These are phyloP conservation scores for Raddia guianensis DNA, from an alignment of 176 grass and related monocot species.

Conservation along the genomic window DNA sequence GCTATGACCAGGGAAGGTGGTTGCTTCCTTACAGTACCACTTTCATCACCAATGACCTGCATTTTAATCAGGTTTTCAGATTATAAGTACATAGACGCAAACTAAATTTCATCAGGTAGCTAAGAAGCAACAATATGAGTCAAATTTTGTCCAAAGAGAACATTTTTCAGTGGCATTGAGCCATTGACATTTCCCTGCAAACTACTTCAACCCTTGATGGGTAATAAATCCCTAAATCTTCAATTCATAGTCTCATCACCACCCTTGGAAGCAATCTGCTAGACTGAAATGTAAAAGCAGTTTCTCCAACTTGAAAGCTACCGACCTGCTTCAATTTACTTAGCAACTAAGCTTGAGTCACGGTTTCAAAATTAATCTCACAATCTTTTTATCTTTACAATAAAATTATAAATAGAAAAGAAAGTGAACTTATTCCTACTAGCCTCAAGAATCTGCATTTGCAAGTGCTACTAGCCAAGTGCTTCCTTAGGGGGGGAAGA, in stretches of 20 bases:
- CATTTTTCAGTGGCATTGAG: neutral
- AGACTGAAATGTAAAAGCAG: neutral
- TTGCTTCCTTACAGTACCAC: conserved; percentile 44
- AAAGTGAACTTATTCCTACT: neutral
- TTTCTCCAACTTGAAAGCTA: neutral
- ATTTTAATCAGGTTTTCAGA: conserved; percentile 25
- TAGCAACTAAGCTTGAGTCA: neutral
- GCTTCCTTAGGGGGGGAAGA: neutral
- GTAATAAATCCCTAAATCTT: neutral
- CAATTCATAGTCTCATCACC: neutral
- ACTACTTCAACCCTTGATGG: neutral
- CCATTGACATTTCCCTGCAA: neutral
- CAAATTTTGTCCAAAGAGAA: conserved; percentile 8
- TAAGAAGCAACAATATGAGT: neutral
- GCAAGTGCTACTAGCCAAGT: neutral
- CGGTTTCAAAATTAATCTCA: neutral
- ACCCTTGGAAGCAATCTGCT: neutral
- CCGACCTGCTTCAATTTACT: neutral
- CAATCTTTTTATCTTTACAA: neutral
- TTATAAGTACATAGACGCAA: conserved; percentile 19
- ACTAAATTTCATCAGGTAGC: conserved; percentile 30
- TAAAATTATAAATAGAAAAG: neutral
- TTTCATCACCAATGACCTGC: conserved; percentile 71
- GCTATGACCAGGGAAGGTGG: conserved; percentile 49
- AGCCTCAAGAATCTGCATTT: neutral